These are phyloP conservation scores for Alternaria solani DNA, from an alignment of 2,329 filamentous ascomycete species.

Conservation along the genomic window DNA sequence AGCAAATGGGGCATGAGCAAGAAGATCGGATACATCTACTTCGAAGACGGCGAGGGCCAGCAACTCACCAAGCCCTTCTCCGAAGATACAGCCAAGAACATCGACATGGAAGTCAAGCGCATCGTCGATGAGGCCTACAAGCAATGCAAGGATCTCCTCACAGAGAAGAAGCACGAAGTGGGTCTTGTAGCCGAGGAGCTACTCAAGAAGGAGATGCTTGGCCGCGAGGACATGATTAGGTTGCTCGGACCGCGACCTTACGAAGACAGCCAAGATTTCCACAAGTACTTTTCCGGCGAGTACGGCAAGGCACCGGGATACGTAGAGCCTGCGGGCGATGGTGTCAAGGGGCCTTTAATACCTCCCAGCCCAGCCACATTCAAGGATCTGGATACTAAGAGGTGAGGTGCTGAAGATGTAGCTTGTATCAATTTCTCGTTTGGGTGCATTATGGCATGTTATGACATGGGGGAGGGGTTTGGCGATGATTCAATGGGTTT, in stretches of 20 bases:
- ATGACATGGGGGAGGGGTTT: conserved; percentile 1
- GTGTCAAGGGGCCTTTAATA: conserved; percentile 46
- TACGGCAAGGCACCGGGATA: conserved; percentile 45
- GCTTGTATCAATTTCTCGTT: background rate
- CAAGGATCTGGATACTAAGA: conserved; percentile 20
- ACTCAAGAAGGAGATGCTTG: conserved; percentile 87
- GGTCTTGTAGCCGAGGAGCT: conserved; percentile 93
- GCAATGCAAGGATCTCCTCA: conserved; percentile 84
- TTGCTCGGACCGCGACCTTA: conserved; percentile 86
- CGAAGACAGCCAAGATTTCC: conserved; percentile 85
- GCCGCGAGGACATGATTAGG: conserved; percentile 89
- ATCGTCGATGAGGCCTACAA: conserved; percentile 94
- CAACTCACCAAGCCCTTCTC: conserved; percentile 94
- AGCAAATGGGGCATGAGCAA: conserved; percentile 99
- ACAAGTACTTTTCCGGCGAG: conserved; percentile 80
- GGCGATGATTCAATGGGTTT: conserved; percentile 6
- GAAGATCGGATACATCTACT: conserved; percentile 92
- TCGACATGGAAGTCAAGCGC: conserved; percentile 88
- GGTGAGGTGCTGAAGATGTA: conserved; percentile 1
- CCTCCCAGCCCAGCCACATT: conserved; percentile 41
- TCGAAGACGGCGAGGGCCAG: conserved; percentile 80
- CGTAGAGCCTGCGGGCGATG: conserved; percentile 45
- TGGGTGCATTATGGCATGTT: conserved; percentile 1
- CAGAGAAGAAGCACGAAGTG: conserved; percentile 86
- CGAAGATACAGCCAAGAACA: conserved; percentile 89